Conservation (phyloP, 257 asterid species). For the Nicotiana sylvestris region DNA sequence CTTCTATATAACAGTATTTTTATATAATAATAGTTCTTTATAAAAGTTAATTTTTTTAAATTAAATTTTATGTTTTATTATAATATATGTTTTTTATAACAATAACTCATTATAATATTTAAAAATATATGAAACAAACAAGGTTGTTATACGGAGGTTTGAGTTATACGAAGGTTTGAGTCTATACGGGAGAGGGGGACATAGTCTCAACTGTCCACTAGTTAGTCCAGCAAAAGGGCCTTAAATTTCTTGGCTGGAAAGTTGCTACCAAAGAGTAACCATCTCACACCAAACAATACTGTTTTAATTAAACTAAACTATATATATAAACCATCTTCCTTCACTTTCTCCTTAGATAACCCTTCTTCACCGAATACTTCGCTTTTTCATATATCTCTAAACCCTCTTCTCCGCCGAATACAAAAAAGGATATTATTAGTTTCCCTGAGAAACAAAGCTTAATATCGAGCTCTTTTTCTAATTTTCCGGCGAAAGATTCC, state of each 20-base stretch:
- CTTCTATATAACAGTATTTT: too few species aligned
- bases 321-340: not conserved
- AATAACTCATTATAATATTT: too few species aligned
- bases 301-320: not conserved
- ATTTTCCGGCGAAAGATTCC: not conserved
- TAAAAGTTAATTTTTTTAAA: too few species aligned
- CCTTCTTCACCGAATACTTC: not conserved
- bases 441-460: not conserved
- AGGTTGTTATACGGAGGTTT: too few species aligned
- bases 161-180: too few species aligned
- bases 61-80: too few species aligned
- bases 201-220: not conserved
- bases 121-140: too few species aligned
- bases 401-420: not conserved
- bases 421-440: not conserved
- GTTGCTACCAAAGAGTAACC: not conserved
- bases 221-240: not conserved
- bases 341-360: not conserved
- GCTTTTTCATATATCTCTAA: not conserved
- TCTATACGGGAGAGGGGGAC: too few species aligned
- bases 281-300: not conserved
- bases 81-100: too few species aligned
- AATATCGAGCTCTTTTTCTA: not conserved
- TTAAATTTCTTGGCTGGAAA: slow-evolving; percentile 19
- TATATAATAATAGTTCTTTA: too few species aligned